Evolutionary conservation across 805 yeast genomes (phyloP), one percentile per base, ranked within the genome.

Genomic region (Cyberlindnera samutprakarnensis): DNA sequence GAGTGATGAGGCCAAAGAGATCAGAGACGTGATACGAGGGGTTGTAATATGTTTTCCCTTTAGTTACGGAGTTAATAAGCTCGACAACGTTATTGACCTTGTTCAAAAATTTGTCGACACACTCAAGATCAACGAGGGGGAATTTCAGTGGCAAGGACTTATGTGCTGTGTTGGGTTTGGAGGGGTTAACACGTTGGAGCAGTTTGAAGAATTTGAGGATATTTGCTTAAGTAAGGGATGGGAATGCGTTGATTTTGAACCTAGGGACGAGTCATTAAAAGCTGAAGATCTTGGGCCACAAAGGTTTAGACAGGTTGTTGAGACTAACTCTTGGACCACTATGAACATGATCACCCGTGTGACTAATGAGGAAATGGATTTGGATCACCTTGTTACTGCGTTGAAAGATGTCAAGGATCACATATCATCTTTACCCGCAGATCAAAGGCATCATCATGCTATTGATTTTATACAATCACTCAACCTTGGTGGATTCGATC

Each of bases 261-360:
- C 44, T 14, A 52, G 53, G 5, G 27, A 42, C 3, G 68, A 68
- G 0, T 32, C 18, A 12, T 68, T 68, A 41, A 71, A 69, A 41
- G 69, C 36, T 38, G 47, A 47, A 14, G 78, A 71, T 28, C 55
- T 46, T 16, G 79, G 79, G 0, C 43, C 49, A 11, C 61, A 56
- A 23, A 46, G 78, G 36, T 34, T 72, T 3, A 41, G 42, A 23
- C 78, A 73, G 35, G 45, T 71, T 3, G 41, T 74, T 5, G 70
- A 73, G 30, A 56, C 70, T 1, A 19, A 19, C 21, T 19, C 21
- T 24, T 14, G 16, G 13, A 15, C 4, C 18, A 14, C 17, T 22
- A n/a, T 19, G 21, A 19, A 8, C 21, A 8, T 19, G 21, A 19
- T 19, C 14, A n/a, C n/a, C n/a, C n/a, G n/a, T n/a, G n/a, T n/a